These are phyloP conservation scores for Coemansia biformis DNA, from an alignment of 192 early-diverging fungal species.

Conservation along the genomic window DNA sequence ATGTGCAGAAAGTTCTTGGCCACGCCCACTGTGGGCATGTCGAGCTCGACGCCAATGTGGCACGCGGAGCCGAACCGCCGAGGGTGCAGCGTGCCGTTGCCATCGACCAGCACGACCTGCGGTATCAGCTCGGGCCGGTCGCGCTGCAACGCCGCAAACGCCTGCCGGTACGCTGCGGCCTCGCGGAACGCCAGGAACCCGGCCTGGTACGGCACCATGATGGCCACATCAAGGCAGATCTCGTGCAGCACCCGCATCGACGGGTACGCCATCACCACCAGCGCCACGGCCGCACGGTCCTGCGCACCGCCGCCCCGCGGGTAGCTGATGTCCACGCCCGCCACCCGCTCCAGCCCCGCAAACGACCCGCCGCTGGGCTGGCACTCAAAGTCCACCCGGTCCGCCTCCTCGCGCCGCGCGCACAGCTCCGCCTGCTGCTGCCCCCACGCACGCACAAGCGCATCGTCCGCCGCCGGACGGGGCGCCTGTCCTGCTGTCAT, in stretches of 20 bases:
- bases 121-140: slow-evolving; percentile 57
- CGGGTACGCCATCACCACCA: slow-evolving; percentile 69
- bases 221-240: slow-evolving; percentile 51
- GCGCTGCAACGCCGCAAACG: slow-evolving; percentile 54
- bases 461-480: neutral
- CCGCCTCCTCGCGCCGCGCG: slow-evolving; percentile 6
- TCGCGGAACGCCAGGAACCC: slow-evolving; percentile 94
- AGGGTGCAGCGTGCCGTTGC: slow-evolving; percentile 84
- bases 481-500: too few relatives aligned
- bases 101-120: slow-evolving; percentile 81
- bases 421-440: slow-evolving; percentile 25
- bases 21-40: slow-evolving; percentile 79
- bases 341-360: slow-evolving; percentile 54
- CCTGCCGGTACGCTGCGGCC: slow-evolving; percentile 53
- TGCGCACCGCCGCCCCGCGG: slow-evolving; percentile 42
- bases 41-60: slow-evolving; percentile 67
- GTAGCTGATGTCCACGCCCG: slow-evolving; percentile 77
- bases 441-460: slow-evolving; percentile 10
- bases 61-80: slow-evolving; percentile 82
- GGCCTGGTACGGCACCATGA: slow-evolving; percentile 77
- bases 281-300: slow-evolving; percentile 61
- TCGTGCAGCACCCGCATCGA: slow-evolving; percentile 62
- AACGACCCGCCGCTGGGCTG: slow-evolving; percentile 1
- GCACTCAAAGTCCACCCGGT: slow-evolving; percentile 16
- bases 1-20: slow-evolving; percentile 88